These are phyloP conservation scores for Apiospora arundinis DNA, from an alignment of 2,329 filamentous ascomycete species.

Conservation along the genomic window DNA sequence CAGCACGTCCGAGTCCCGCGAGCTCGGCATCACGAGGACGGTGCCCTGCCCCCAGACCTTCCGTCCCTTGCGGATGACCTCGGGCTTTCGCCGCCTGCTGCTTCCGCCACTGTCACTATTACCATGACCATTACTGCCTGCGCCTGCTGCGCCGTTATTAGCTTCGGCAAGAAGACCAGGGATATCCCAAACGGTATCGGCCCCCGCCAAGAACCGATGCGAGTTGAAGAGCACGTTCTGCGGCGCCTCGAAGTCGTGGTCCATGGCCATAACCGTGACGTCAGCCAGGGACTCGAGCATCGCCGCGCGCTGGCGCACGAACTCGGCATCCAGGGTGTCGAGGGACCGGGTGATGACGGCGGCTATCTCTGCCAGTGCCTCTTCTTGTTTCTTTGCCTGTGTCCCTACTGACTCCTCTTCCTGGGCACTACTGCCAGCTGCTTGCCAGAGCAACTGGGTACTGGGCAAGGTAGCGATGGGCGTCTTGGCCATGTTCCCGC, in stretches of 20 bases:
- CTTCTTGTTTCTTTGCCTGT: background rate
- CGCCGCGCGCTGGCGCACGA: background rate
- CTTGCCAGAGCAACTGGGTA: background rate
- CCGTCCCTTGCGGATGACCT: background rate
- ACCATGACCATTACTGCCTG: background rate
- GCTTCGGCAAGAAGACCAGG: background rate
- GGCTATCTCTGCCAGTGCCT: background rate
- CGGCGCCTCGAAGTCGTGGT: constrained; percentile 26
- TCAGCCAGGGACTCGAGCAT: background rate
- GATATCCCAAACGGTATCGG: background rate
- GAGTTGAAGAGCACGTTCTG: constrained; percentile 14
- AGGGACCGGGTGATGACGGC: background rate
- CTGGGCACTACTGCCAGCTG: background rate
- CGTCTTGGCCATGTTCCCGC: background rate
- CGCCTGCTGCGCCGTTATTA: background rate
- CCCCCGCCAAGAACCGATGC: background rate
- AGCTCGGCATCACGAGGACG: background rate
- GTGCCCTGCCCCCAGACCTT: background rate
- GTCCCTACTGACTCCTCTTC: too few relatives aligned
- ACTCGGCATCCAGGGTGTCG: background rate
- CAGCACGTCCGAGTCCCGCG: background rate
- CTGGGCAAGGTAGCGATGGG: background rate
- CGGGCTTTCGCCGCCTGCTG: background rate
- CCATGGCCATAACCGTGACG: constrained; percentile 38
- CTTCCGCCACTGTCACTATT: background rate